Evolutionary conservation across 129 eudicot species (phyloP).

Genomic region (Dittrichia graveolens): DNA sequence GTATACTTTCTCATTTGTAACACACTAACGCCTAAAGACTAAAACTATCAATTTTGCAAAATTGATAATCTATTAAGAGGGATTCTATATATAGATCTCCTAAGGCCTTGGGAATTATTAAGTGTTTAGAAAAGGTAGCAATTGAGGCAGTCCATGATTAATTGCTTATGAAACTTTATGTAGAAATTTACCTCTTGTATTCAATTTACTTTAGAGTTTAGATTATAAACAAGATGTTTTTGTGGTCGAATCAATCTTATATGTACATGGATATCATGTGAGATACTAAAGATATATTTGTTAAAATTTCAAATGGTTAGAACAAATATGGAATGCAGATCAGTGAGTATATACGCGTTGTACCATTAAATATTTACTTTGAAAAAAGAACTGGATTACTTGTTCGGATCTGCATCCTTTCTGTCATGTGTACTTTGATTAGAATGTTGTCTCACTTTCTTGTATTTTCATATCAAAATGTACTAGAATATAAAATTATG

Average conservation of each 20-base stretch:
- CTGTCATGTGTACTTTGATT: background rate
- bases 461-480: background rate
- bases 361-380: background rate
- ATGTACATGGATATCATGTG: too few species aligned
- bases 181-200: too few species aligned
- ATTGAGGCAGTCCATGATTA: background rate
- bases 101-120: background rate
- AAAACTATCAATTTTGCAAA: slow-evolving; percentile 1
- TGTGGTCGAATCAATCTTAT: too few species aligned
- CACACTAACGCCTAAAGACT: too few species aligned
- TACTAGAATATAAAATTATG: slow-evolving; percentile 4
- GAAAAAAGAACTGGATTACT: too few species aligned
- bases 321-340: too few species aligned
- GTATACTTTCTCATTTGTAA: background rate
- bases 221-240: too few species aligned
- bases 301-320: too few species aligned
- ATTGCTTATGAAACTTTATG: too few species aligned
- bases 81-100: background rate
- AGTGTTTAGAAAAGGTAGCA: background rate
- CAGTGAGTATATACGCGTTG: background rate
- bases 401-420: background rate
- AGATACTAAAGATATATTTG: too few species aligned
- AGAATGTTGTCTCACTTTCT: background rate
- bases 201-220: too few species aligned
- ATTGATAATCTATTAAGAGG: background rate